A percentile compares a stretch with the other conserved stretches of the same genome.
Evolutionary conservation across 2,329 filamentous ascomycete species (phyloP).

Genomic region (Sphaerostilbella broomeana): DNA sequence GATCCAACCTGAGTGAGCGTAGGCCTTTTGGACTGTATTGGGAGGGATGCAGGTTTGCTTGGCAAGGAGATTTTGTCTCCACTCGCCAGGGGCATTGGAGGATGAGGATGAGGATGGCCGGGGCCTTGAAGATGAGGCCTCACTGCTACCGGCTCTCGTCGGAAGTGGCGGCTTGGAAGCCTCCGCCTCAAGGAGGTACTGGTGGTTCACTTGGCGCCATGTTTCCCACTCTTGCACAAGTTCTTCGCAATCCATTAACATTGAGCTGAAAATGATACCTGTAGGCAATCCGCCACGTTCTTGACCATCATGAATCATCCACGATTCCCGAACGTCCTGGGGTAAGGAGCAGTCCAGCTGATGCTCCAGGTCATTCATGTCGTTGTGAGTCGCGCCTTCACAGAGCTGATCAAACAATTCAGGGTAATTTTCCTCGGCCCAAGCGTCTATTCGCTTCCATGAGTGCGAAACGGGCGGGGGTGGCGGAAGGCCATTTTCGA

Average conservation of each 20-base stretch:
- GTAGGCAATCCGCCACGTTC: constrained; percentile 87
- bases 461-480: constrained; percentile 83
- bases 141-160: constrained; percentile 59
- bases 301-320: constrained; percentile 91
- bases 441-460: constrained; percentile 89
- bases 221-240: constrained; percentile 97
- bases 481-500: constrained; percentile 84
- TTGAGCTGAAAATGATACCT: constrained; percentile 85
- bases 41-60: constrained; percentile 85
- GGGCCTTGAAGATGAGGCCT: constrained; percentile 63
- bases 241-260: constrained; percentile 96
- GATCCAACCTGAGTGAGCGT: constrained; percentile 92
- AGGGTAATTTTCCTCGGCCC: constrained; percentile 91
- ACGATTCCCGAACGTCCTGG: constrained; percentile 85
- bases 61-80: constrained; percentile 77
- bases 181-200: constrained; percentile 63
- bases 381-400: constrained; percentile 86
- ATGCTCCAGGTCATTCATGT: constrained; percentile 94
- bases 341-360: constrained; percentile 91
- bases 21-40: constrained; percentile 82
- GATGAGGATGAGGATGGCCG: constrained; percentile 40
- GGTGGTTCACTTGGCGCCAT: constrained; percentile 88
- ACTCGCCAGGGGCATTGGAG: constrained; percentile 52
- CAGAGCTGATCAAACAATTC: constrained; percentile 91
- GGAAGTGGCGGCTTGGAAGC: constrained; percentile 56